Evolutionary conservation across 2,329 filamentous ascomycete species (phyloP).

Genomic region (Fusarium marasasianum): DNA sequence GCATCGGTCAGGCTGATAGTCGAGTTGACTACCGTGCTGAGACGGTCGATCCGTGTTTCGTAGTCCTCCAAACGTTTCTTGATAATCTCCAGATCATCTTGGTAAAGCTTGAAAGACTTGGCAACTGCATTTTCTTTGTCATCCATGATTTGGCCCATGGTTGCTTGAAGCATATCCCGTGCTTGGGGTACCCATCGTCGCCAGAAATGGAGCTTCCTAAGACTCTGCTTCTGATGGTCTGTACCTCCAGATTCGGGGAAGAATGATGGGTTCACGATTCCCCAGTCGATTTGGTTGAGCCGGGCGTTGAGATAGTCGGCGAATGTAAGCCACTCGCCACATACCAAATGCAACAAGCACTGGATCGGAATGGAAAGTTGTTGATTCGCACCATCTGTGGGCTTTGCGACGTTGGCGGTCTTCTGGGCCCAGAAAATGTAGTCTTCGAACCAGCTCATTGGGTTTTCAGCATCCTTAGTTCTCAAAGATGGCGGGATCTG

Average conservation of each 20-base stretch:
- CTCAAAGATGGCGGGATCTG: not conserved
- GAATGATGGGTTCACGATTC: not conserved
- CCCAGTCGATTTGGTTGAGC: not conserved
- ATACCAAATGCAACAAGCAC: not conserved
- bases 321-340: not conserved
- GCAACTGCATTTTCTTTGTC: accelerated
- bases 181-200: not conserved
- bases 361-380: not conserved
- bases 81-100: not conserved
- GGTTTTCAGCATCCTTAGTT: not conserved
- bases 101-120: not conserved
- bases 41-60: not conserved
- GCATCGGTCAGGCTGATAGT: not conserved
- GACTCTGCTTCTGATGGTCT: not conserved
- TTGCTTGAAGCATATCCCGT: not conserved
- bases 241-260: not conserved
- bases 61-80: not conserved
- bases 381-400: accelerated
- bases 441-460: not conserved
- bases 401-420: not conserved
- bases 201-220: not conserved
- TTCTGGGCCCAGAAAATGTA: not conserved
- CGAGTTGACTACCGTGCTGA: not conserved
- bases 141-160: not conserved
- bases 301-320: not conserved